A percentile compares a stretch with the other conserved stretches of the same genome.
Evolutionary conservation across 139 green algal species (phyloP).

Genomic region (Trebouxia sp.): DNA sequence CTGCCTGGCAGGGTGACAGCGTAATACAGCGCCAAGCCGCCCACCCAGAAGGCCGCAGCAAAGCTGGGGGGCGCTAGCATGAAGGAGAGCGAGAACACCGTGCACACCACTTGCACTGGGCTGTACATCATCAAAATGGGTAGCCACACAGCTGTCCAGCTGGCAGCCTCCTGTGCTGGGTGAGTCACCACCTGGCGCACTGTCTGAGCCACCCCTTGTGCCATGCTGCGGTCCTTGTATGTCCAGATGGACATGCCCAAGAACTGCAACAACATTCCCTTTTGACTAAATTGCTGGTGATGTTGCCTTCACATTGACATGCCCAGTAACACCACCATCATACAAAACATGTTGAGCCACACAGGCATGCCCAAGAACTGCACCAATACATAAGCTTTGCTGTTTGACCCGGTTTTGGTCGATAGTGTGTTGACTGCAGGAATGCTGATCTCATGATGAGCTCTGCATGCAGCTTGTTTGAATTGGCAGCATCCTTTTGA

Average conservation of each 20-base stretch:
- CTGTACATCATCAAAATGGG: slow-evolving; percentile 40
- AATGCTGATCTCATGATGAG: too few species aligned
- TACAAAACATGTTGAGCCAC: neutral
- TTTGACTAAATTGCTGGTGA: too few species aligned
- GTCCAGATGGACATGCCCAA: slow-evolving; percentile 35
- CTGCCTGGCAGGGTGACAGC: slow-evolving; percentile 49
- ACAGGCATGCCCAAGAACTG: slow-evolving; percentile 37
- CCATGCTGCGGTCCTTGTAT: slow-evolving; percentile 20
- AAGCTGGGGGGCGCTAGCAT: slow-evolving; percentile 39
- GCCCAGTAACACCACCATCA: too few species aligned
- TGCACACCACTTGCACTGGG: slow-evolving; percentile 38
- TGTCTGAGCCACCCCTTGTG: slow-evolving; percentile 15
- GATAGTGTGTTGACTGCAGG: too few species aligned
- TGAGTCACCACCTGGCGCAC: slow-evolving; percentile 24
- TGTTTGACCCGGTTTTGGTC: neutral
- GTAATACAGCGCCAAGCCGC: slow-evolving; percentile 68
- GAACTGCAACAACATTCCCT: slow-evolving; percentile 27
- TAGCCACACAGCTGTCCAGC: slow-evolving; percentile 28
- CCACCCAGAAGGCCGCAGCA: slow-evolving; percentile 48
- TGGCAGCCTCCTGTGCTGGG: neutral
- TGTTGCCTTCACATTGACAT: too few species aligned
- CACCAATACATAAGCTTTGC: neutral
- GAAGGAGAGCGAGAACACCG: slow-evolving; percentile 37
- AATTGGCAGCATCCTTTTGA: too few species aligned
- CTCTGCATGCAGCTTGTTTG: too few species aligned